A percentile compares a stretch with the other conserved stretches of the same genome.
Evolutionary conservation across 2,329 filamentous ascomycete genomes (phyloP).

Genomic region (Emmonsiellopsis sp.): DNA sequence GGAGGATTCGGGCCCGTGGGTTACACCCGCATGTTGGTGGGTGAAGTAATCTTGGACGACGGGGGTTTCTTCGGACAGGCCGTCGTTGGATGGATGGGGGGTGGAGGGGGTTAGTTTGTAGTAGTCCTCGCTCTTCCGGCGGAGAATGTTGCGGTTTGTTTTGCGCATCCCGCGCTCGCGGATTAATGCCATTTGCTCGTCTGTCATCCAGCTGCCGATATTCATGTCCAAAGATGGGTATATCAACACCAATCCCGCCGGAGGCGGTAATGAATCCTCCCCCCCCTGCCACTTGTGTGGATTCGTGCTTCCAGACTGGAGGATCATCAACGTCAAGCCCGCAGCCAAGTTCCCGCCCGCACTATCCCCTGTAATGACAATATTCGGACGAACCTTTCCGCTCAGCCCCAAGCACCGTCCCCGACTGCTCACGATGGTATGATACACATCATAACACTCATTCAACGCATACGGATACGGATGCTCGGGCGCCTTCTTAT

Average conservation of each 20-base stretch:
- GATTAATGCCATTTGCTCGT: conserved; percentile 93
- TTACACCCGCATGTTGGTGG: conserved; percentile 12
- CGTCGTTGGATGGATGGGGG: conserved; percentile 69
- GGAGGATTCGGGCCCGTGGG: not conserved
- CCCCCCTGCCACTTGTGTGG: conserved; percentile 48
- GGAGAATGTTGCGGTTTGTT: conserved; percentile 68
- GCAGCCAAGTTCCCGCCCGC: conserved; percentile 75
- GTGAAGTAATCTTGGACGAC: conserved; percentile 21
- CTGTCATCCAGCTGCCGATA: conserved; percentile 98
- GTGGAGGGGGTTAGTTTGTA: conserved; percentile 71
- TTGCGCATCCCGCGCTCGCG: conserved; percentile 69
- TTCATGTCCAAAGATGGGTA: conserved; percentile 95
- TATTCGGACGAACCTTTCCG: conserved; percentile 54
- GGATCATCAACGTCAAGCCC: conserved; percentile 76
- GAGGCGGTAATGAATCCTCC: conserved; percentile 56
- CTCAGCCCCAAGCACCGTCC: conserved; percentile 69
- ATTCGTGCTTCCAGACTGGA: conserved; percentile 60
- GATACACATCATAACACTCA: conserved; percentile 80
- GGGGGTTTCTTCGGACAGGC: conserved; percentile 29
- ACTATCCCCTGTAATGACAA: conserved; percentile 71
- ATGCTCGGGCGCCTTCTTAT: conserved; percentile 75
- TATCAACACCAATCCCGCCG: conserved; percentile 72
- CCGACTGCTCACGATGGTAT: conserved; percentile 60
- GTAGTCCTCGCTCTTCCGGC: conserved; percentile 83
- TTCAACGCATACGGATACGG: conserved; percentile 80